Base-by-base conservation (phyloP, 2,329 filamentous ascomycete genomes). In the Pseudogymnoascus sp. region DNA sequence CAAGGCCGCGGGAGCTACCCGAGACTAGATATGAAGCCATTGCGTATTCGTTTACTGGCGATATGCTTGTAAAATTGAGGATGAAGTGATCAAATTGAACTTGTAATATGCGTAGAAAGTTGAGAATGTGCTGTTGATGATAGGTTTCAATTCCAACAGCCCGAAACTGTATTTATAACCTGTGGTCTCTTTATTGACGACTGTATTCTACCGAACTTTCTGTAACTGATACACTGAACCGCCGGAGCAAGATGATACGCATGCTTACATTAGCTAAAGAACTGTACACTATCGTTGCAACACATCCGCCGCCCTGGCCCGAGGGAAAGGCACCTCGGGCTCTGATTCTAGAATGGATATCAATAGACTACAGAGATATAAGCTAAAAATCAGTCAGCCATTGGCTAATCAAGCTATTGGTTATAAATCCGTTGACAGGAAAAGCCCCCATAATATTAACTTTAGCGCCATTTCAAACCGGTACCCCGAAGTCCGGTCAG, bases 1-100 rank as follows among this genome's bases (percentile, higher is more conserved):
- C 69, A 12, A 70, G 65, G 19, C 68, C 69, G 4, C 67, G 67
- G 41, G 65, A 66, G 25, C 64, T 63, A 35, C 69, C 67, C 4
- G 69, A 69, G 23, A 70, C 59, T 11, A 66, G 33, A 22, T 66
- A 66, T 22, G 63, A 66, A 60, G 62, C 61, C 64, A 66, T 66
- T 16, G 38, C 16, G n/a, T 19, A 4, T 30, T 30, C 3, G 4
- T 52, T 28, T 52, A 16, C 8, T 30, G n/a, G n/a, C 25, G 8
- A 30, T 52, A 52, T 52, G 45, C 16, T n/a, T 28, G 22, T n/a
- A 19, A 30, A 52, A 11, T 30, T 3, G 23, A 30, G 7, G 45
- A 30, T 52, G 12, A 5, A 30, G 8, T 11, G 7, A 30, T 16
- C 16, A 30, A 11, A n/a, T n/a, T 28, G 28, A 22, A 14, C 42